Evolutionary conservation across 2,329 filamentous ascomycete genomes (phyloP).

Genomic region (Hortaea werneckii): DNA sequence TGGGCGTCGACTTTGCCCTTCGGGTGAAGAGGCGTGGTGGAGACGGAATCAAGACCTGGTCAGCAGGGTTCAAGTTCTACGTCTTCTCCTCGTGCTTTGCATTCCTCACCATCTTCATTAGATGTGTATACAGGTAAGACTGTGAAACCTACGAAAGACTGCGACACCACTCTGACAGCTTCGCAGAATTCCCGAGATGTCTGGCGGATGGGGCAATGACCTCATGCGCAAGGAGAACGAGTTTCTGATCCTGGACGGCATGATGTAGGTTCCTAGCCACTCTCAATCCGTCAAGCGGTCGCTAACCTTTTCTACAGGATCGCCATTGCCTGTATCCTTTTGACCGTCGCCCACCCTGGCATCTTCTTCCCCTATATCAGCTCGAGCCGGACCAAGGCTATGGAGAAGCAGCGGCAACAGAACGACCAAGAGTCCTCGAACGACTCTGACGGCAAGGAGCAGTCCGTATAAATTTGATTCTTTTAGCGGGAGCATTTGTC

Average conservation of each 20-base stretch:
- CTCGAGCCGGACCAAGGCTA: not conserved
- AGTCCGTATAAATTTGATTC: too few species aligned
- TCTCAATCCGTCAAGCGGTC: not conserved
- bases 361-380: constrained; percentile 30
- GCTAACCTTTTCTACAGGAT: constrained; percentile 31
- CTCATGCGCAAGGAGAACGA: constrained; percentile 39
- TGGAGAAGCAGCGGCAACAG: not conserved
- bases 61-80: constrained; percentile 42
- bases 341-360: constrained; percentile 37
- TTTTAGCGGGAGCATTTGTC: too few species aligned
- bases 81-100: constrained; percentile 45
- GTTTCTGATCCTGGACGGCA: constrained; percentile 39
- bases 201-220: constrained; percentile 38
- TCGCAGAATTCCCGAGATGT: constrained; percentile 39
- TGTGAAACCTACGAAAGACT: too few species aligned
- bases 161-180: not conserved
- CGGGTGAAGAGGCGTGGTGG: constrained; percentile 5
- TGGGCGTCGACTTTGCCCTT: constrained; percentile 32
- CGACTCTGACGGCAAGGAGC: too few species aligned
- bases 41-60: constrained; percentile 20
- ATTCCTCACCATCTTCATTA: constrained; percentile 54
- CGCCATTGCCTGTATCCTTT: constrained; percentile 30
- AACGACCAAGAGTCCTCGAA: too few species aligned
- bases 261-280: constrained; percentile 30
- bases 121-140: constrained; percentile 49